Conservation (phyloP, 371 early-diverging fungal genomes). For the Aphelidium insulamus region DNA sequence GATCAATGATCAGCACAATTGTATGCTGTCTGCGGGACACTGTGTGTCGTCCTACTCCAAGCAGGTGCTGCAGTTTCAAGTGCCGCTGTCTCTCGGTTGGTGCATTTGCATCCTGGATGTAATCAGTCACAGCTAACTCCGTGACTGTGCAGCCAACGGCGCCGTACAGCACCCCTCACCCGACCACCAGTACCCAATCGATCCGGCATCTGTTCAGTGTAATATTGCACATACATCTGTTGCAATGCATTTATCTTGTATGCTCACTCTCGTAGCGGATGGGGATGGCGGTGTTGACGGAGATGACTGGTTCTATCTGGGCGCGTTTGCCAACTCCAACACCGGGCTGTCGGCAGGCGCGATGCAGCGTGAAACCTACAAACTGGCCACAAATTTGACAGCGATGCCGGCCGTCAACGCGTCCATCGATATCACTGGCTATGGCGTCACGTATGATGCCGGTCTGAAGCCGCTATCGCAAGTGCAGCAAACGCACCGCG, state of each 20-base stretch:
- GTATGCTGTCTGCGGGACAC: slow-evolving; percentile 1
- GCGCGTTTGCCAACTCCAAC: slow-evolving; percentile 2
- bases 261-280: no score
- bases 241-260: no score
- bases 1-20: neutral
- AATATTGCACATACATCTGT: no score
- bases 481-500: neutral
- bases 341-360: neutral
- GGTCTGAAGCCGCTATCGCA: neutral
- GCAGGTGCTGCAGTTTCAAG: neutral
- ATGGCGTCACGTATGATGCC: neutral
- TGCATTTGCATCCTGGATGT: no score
- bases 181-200: slow-evolving; percentile 1
- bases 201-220: slow-evolving; percentile 1
- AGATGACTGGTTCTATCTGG: slow-evolving; percentile 1
- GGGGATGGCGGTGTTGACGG: neutral
- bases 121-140: neutral
- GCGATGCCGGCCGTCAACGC: neutral
- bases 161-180: slow-evolving; percentile 1
- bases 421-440: neutral
- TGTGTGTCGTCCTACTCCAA: neutral
- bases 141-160: neutral
- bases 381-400: no score
- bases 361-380: no score
- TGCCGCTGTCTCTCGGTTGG: slow-evolving; percentile 1